Conservation (phyloP, 441 rosid species). For the Erodium texanum region DNA sequence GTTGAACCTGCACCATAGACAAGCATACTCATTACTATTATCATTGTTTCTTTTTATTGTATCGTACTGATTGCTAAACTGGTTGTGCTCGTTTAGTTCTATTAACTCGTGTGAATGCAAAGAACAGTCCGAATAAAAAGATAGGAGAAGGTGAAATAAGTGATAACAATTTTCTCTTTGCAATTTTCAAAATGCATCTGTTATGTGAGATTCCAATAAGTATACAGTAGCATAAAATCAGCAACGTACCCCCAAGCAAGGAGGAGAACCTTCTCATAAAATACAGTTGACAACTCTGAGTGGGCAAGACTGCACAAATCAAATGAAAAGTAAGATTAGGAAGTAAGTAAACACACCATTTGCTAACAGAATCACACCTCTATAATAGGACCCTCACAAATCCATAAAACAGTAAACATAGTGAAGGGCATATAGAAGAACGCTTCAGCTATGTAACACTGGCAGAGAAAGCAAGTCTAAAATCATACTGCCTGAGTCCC, state of each 20-base stretch:
- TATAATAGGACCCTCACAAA: too few relatives aligned
- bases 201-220: too few relatives aligned
- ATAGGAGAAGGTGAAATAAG: too few relatives aligned
- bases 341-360: neutral
- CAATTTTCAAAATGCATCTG: too few relatives aligned
- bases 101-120: neutral
- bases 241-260: slow-evolving; percentile 75
- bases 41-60: neutral
- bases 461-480: too few relatives aligned
- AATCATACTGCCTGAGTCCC: too few relatives aligned
- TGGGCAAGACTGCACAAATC: slow-evolving; percentile 67
- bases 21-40: neutral
- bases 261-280: slow-evolving; percentile 89
- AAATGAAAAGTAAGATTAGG: slow-evolving; percentile 3
- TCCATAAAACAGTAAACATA: neutral
- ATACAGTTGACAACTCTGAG: slow-evolving; percentile 78
- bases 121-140: neutral
- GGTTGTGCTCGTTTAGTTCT: neutral
- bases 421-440: neutral
- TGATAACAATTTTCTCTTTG: too few relatives aligned
- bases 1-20: slow-evolving; percentile 47
- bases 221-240: neutral
- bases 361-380: neutral
- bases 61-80: neutral
- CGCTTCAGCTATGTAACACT: too few relatives aligned